Evolutionary conservation across 305 asterid species (phyloP), one percentile per base, ranked within the genome.

Genomic region (Coffea humblotiana): DNA sequence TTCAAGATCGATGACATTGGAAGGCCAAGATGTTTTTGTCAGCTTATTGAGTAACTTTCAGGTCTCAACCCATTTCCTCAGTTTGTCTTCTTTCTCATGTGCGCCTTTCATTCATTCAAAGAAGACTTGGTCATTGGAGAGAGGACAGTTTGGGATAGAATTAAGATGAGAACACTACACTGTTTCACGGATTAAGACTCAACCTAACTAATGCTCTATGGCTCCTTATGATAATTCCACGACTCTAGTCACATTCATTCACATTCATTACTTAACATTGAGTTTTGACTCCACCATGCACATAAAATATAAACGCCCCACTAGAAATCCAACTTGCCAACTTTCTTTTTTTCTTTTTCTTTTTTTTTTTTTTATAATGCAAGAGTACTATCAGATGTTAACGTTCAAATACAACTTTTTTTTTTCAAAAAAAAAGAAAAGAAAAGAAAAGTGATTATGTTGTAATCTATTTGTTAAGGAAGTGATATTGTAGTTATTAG

Each of bases 61-160:
- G 35, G 40, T 32, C 75, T 74, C 52, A 71, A 67, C 67, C 72
- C 71, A 73, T 79, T 29, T 74, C 77, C 67, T 1, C 15, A 37
- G 49, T 32, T 74, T 70, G 74, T 70, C 74, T 61, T 60, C 32
- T 66, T 49, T 14, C 19, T 29, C 40, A 27, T 19, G 10, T 12
- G 43, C 69, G 12, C 37, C 69, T 64, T 27, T 29, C 32, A 1
- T 29, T 25, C 9, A 27, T 11, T 74, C 76, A 68, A 68, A 45
- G 51, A 29, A 47, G 89, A 88, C 88, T 71, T 25, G 78, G 87
- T 84, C 91, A 81, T 43, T 82, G 49, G 65, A 56, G 32, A 29
- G 32, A 29, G 52, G 79, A 32, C 35, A 60, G 61, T 37, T 43
- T 68, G 49, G 49, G 72, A 77, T 65, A 25, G 68, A 60, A 56